phyloP scores from a whole-genome alignment of 83 land plant genomes.

The Thuja plicata region DNA sequence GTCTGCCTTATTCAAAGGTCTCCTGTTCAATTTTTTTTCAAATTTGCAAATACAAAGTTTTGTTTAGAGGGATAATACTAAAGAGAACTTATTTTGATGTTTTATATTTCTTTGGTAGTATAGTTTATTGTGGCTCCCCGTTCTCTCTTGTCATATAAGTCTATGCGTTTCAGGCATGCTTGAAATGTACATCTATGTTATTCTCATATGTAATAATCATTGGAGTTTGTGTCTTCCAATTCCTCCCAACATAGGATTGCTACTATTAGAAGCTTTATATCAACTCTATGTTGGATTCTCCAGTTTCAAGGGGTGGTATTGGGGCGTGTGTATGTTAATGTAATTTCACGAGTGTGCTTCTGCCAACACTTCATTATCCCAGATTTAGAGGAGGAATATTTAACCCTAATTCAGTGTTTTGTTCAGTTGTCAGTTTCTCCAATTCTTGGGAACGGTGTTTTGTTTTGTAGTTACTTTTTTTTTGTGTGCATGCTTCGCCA shows the following conservation, averaged over 20 bases:
- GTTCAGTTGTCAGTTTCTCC: background rate
- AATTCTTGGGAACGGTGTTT: background rate
- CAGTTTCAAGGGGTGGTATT: background rate
- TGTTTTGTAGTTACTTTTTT: background rate
- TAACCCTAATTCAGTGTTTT: background rate
- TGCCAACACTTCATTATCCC: background rate
- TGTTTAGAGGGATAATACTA: background rate
- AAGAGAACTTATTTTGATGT: background rate
- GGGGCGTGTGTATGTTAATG: background rate
- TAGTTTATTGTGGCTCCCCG: background rate
- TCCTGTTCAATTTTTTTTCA: background rate
- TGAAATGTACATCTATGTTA: background rate
- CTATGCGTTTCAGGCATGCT: background rate
- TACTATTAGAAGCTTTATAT: background rate
- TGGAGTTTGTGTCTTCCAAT: background rate
- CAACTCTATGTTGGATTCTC: background rate
- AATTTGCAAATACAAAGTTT: background rate
- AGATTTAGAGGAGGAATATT: background rate
- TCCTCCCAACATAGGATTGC: background rate
- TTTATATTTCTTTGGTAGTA: background rate
- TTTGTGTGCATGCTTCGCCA: background rate
- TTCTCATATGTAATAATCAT: background rate
- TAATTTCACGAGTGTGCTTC: background rate
- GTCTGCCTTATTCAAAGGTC: background rate
- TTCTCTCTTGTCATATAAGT: background rate